These are phyloP conservation scores for Fusarium staphyleae DNA, from an alignment of 2,329 filamentous ascomycete genomes.

Conservation along the genomic window DNA sequence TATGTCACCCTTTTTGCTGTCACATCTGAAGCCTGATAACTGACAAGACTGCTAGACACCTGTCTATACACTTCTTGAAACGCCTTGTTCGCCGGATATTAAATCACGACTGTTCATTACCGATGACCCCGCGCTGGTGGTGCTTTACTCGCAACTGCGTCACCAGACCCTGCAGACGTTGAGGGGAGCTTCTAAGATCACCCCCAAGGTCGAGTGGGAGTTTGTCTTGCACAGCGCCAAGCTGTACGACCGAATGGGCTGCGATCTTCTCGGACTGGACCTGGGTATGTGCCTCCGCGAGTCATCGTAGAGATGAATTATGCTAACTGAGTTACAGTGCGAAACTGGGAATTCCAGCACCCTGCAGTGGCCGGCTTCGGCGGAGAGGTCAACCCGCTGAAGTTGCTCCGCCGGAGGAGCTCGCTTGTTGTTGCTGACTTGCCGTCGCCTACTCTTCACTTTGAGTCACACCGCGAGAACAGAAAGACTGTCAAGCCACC, in stretches of 20 bases:
- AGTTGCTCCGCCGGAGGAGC: constrained; percentile 73
- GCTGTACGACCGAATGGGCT: constrained; percentile 90
- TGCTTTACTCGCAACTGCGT: constrained; percentile 86
- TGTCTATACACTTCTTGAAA: constrained; percentile 75
- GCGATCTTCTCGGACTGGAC: constrained; percentile 86
- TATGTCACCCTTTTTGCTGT: constrained; percentile 52
- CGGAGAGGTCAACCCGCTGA: constrained; percentile 68
- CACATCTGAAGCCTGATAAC: background rate
- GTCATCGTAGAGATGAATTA: background rate
- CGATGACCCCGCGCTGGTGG: constrained; percentile 87
- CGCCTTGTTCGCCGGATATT: constrained; percentile 71
- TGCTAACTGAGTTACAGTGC: constrained; percentile 57
- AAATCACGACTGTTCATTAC: constrained; percentile 82
- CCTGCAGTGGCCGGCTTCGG: constrained; percentile 49
- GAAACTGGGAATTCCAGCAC: constrained; percentile 82
- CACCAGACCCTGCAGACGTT: constrained; percentile 83
- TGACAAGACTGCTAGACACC: constrained; percentile 65
- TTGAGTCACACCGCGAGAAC: constrained; percentile 50
- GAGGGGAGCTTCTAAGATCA: constrained; percentile 82
- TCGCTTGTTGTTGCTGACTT: constrained; percentile 83
- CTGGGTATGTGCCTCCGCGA: constrained; percentile 62
- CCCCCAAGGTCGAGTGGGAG: constrained; percentile 81
- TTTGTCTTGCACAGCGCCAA: constrained; percentile 87
- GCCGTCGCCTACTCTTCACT: constrained; percentile 54
- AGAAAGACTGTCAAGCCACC: constrained; percentile 59